phyloP scores from a whole-genome alignment of 2,329 filamentous ascomycete genomes.

The Monosporascus cannonballus region DNA sequence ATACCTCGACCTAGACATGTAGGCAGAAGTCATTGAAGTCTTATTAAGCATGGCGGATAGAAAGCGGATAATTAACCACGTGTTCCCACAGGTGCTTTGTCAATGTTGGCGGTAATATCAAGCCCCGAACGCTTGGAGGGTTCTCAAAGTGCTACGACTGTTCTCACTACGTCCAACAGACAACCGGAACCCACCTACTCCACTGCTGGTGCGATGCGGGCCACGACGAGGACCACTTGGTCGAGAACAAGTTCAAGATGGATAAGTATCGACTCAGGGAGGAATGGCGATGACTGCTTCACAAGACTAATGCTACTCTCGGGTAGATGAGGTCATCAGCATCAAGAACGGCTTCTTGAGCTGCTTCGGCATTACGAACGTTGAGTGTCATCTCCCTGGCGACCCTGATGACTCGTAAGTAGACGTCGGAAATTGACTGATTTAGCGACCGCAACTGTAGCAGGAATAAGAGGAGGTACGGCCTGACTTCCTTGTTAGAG shows the following conservation, averaged over 20 bases:
- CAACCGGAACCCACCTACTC: not conserved
- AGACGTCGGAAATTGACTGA: too few relatives aligned
- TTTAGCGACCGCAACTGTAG: too few relatives aligned
- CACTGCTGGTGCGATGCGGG: not conserved
- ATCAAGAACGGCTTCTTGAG: slow-evolving; percentile 11
- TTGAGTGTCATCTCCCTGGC: slow-evolving; percentile 5
- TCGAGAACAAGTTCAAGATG: not conserved
- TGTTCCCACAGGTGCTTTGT: slow-evolving; percentile 4
- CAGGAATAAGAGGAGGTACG: too few relatives aligned
- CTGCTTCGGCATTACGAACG: slow-evolving; percentile 8
- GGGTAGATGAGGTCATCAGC: slow-evolving; percentile 4
- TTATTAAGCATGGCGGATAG: not conserved
- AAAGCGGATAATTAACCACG: not conserved
- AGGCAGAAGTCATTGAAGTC: not conserved
- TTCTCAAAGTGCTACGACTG: not conserved
- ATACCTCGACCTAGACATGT: slow-evolving; percentile 9
- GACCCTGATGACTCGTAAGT: not conserved
- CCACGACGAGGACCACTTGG: not conserved
- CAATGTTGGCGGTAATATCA: slow-evolving; percentile 6
- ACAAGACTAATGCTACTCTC: not conserved
- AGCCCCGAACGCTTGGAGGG: not conserved
- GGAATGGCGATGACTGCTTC: too few relatives aligned
- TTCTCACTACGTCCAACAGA: not conserved
- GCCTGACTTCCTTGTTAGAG: too few relatives aligned
- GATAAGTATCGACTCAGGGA: not conserved